phyloP scores from a whole-genome alignment of 805 yeast species.

The Hanseniaspora thailandica region DNA sequence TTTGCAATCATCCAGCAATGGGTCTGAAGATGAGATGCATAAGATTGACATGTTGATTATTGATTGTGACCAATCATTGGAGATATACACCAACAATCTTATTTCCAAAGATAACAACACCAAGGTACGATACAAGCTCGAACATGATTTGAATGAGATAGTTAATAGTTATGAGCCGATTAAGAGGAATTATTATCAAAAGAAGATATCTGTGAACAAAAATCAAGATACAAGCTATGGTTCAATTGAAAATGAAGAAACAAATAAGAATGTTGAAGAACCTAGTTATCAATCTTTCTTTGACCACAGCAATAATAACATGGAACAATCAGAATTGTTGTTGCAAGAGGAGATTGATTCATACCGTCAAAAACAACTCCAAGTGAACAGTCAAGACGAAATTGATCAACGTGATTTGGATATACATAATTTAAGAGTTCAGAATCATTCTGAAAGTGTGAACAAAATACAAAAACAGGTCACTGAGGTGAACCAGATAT shows the following conservation, averaged over 20 bases:
- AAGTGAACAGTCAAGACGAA: slow-evolving; percentile 24
- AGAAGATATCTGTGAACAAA: slow-evolving; percentile 24
- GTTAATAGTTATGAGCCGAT: slow-evolving; percentile 35
- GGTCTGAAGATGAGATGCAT: slow-evolving; percentile 18
- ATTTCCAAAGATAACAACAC: not conserved
- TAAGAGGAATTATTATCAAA: slow-evolving; percentile 39
- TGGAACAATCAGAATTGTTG: slow-evolving; percentile 33
- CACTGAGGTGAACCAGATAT: slow-evolving; percentile 72
- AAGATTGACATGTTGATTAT: slow-evolving; percentile 34
- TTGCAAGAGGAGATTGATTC: slow-evolving; percentile 18
- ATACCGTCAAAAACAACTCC: slow-evolving; percentile 22
- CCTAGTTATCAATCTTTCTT: not conserved
- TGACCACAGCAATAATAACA: not conserved
- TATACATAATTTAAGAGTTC: slow-evolving; percentile 51
- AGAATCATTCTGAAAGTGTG: slow-evolving; percentile 65
- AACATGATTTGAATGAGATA: slow-evolving; percentile 42
- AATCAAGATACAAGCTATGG: not conserved
- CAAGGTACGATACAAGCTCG: slow-evolving; percentile 9
- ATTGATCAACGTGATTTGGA: slow-evolving; percentile 43
- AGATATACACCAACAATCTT: not conserved
- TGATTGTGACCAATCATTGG: slow-evolving; percentile 18
- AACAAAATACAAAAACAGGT: slow-evolving; percentile 65
- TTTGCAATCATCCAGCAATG: slow-evolving; percentile 16
- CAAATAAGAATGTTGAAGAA: not conserved
- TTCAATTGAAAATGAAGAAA: slow-evolving; percentile 10